A percentile compares a stretch with the other conserved stretches of the same genome.
These are phyloP conservation scores for Trichoderma orchidacearum DNA, from an alignment of 495 filamentous ascomycete species.

Conservation along the genomic window DNA sequence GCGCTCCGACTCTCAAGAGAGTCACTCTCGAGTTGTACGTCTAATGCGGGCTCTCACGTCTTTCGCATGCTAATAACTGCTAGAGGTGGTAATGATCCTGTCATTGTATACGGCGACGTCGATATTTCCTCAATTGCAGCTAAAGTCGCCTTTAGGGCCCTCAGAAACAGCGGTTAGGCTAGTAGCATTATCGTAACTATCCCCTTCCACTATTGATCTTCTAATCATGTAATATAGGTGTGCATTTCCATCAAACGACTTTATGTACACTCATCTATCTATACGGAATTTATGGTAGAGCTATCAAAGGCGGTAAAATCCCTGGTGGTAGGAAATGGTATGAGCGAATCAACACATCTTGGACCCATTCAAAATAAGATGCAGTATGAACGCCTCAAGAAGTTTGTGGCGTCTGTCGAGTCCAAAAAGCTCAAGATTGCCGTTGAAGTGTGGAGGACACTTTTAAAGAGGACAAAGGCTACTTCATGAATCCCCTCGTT, in stretches of 20 bases:
- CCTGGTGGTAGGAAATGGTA: constrained; percentile 20
- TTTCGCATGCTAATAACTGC: not conserved
- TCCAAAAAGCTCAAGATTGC: too few relatives aligned
- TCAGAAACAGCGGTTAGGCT: not conserved
- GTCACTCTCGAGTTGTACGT: constrained; percentile 34
- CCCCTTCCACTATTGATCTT: too few relatives aligned
- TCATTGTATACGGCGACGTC: not conserved
- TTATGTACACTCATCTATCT: constrained; percentile 46
- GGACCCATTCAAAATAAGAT: constrained; percentile 44
- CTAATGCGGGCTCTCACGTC: not conserved
- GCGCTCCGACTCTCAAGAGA: constrained; percentile 37
- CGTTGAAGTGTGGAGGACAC: not conserved
- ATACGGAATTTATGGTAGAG: constrained; percentile 34
- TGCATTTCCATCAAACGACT: constrained; percentile 44
- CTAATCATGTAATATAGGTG: constrained; percentile 10
- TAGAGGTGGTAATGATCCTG: not conserved
- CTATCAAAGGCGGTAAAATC: constrained; percentile 21
- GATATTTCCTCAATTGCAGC: too few relatives aligned
- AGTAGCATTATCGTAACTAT: too few relatives aligned
- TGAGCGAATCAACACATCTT: too few relatives aligned
- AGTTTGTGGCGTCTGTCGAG: constrained; percentile 20
- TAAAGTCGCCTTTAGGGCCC: too few relatives aligned
- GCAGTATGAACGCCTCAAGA: constrained; percentile 35
- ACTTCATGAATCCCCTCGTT: constrained; percentile 42
- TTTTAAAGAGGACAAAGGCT: constrained; percentile 14